Base-by-base conservation (phyloP, 768 basidiomycete species). In the Phanerochaete carnosa region DNA sequence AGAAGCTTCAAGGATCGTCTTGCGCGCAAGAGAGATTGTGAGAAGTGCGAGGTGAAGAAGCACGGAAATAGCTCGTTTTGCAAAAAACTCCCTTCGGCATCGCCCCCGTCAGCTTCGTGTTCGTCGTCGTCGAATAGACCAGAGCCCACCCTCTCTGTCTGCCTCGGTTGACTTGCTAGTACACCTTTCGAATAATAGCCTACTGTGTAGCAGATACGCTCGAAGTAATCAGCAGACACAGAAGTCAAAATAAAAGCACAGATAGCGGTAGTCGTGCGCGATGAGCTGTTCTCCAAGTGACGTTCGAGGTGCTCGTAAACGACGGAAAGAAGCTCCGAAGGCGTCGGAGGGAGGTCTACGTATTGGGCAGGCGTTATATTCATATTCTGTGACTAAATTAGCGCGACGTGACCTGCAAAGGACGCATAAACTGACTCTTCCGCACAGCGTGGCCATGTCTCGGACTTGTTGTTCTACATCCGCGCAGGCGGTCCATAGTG, bases 1-100 rank as follows among this genome's bases (percentile, higher is more conserved):
- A 94, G 77, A 3, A 94, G 73, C 29, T 80, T 77, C 11, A 94
- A 72, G 0, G 92, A 93, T 65, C 83, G 87, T 62, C 83, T 83
- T 0, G 90, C 90, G 3, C 83, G 81, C 13, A 84, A 80, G 3
- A 94, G 72, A 7, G 83, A 76, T 47, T 80, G 75, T 7, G 81
- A 73, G 29, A 88, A 70, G 13, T 75, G 75, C 5, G 65, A 63
- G 3, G 83, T 80, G 60, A 94, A 82, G 71, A 94, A 94, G 3
- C 72, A 71, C 0, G 92, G 92, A 64, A 85, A 87, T 7, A 43
- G 25, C 11, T 55, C 54, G 15, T 55, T 26, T 8, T 19, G 39
- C 39, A 19, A 43, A 13, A 39, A 32, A 3, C 23, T 33, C 3
- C 52, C 37, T 8, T 28, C 35, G n/a, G 62, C 65, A 6, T 64